Evolutionary conservation across 495 filamentous ascomycete species (phyloP).

Genomic region (Cercophora samala): DNA sequence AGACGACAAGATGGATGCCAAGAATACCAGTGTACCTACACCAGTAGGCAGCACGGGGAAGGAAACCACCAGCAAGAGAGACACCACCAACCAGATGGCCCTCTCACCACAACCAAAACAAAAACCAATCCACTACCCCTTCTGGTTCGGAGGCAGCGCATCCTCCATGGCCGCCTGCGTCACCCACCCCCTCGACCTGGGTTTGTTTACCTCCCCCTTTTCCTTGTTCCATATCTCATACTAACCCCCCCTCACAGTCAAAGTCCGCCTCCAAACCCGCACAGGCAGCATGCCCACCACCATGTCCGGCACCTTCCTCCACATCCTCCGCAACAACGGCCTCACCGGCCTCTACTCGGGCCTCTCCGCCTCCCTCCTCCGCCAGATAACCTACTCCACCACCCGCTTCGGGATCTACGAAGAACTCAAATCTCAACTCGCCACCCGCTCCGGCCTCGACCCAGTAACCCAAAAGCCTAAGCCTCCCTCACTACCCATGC

Average conservation of each 20-base stretch:
- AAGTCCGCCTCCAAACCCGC: conserved; percentile 82
- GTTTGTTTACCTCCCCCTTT: conserved; percentile 43
- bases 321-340: conserved; percentile 64
- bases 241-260: neutral
- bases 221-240: neutral
- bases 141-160: conserved; percentile 94
- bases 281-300: conserved; percentile 60
- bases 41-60: conserved; percentile 15
- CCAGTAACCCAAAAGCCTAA: conserved; percentile 37
- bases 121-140: conserved; percentile 62
- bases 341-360: conserved; percentile 77
- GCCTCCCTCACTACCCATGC: conserved; percentile 61
- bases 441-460: conserved; percentile 44
- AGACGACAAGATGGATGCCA: conserved; percentile 8
- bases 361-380: conserved; percentile 85
- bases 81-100: conserved; percentile 19
- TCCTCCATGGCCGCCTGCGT: conserved; percentile 85
- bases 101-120: conserved; percentile 35
- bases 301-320: conserved; percentile 78
- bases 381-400: conserved; percentile 88
- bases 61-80: conserved; percentile 21
- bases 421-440: conserved; percentile 82
- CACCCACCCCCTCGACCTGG: conserved; percentile 85
- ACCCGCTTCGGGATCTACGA: conserved; percentile 94
- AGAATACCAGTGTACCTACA: conserved; percentile 9